Base-by-base conservation (phyloP, 2,329 filamentous ascomycete species). In the Trichoderma asperellum region DNA sequence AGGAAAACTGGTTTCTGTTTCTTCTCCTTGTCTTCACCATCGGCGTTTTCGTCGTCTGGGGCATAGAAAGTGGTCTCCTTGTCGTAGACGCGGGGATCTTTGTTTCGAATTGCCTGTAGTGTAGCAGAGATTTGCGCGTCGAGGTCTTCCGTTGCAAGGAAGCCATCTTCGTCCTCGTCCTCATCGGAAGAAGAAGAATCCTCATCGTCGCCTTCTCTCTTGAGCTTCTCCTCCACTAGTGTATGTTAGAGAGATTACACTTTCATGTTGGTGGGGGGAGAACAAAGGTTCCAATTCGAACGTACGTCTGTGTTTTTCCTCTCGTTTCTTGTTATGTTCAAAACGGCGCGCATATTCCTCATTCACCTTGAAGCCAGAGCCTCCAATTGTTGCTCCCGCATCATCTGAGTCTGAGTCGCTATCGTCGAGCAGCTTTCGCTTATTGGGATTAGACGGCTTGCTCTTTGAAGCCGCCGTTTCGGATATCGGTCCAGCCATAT, bases 241-340 rank as follows among this genome's bases (percentile, higher is more conserved):
- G 52, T 6, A 24, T 10, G 71, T 75, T 68, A 74, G 71, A 59
- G 29, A 8, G 35, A 16, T 1, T 7, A 3, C 6, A 4, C 14
- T n/a, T 49, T 57, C 11, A 2, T 7, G 1, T 21, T 32, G 5
- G 6, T 49, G 14, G 53, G 40, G 29, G 37, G 55, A 40, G 47
- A 56, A 37, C 8, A n/a, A 18, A 56, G 24, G 24, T 24, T 73
- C 21, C 61, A 27, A 52, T 61, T 43, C 4, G 12, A 72, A 81
- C 88, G 75, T 76, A 92, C 90, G 79, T 76, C 87, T 86, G 18
- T 94, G 90, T 72, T 89, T 83, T 79, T 99, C 96, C 77, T 97
- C 94, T 69, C 95, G 88, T 83, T 97, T 97, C 84, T 98, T 97
- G 83, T 99, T 99, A 82, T 98, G 87, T 80, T 99, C 96, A 75